phyloP scores from a whole-genome alignment of 2,329 filamentous ascomycete species.

The Trichoderma koningiopsis region DNA sequence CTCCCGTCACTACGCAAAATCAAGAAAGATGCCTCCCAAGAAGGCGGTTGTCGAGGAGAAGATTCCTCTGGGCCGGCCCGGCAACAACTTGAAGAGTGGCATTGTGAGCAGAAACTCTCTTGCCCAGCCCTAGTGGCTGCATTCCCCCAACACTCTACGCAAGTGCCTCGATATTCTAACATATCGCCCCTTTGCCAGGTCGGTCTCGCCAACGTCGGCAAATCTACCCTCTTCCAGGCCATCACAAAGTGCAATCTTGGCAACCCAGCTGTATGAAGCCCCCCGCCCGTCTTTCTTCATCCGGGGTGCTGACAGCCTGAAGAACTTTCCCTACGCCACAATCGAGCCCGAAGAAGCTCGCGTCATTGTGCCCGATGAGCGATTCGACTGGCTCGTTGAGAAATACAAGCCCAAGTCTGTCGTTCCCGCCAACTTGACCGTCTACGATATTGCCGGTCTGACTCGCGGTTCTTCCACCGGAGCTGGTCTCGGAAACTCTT shows the following conservation, averaged over 20 bases:
- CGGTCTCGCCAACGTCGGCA: slow-evolving; percentile 97
- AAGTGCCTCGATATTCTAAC: slow-evolving; percentile 25
- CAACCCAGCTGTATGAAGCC: slow-evolving; percentile 82
- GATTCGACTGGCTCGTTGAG: slow-evolving; percentile 92
- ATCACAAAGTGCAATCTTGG: slow-evolving; percentile 97
- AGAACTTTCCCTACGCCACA: slow-evolving; percentile 99
- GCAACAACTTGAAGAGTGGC: slow-evolving; percentile 98
- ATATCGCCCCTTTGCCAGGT: slow-evolving; percentile 59
- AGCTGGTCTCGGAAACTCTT: slow-evolving; percentile 95
- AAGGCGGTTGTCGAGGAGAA: slow-evolving; percentile 92
- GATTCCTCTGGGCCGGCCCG: slow-evolving; percentile 90
- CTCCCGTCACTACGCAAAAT: slow-evolving; percentile 61
- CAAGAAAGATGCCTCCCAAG: slow-evolving; percentile 91
- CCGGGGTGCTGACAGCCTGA: slow-evolving; percentile 45
- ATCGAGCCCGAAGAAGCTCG: slow-evolving; percentile 98
- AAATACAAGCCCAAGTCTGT: slow-evolving; percentile 98
- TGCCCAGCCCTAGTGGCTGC: slow-evolving; percentile 13
- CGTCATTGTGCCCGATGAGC: slow-evolving; percentile 93
- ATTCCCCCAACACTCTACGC: background rate
- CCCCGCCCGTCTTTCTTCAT: slow-evolving; percentile 40
- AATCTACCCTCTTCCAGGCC: slow-evolving; percentile 98
- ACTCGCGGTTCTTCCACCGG: slow-evolving; percentile 95
- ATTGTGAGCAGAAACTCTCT: slow-evolving; percentile 66
- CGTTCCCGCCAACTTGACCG: slow-evolving; percentile 96
- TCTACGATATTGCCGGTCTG: slow-evolving; percentile 98